A percentile compares a stretch with the other conserved stretches of the same genome.
Conservation (phyloP, 352 stramenopile species). For the Pythium phragmiticola region DNA sequence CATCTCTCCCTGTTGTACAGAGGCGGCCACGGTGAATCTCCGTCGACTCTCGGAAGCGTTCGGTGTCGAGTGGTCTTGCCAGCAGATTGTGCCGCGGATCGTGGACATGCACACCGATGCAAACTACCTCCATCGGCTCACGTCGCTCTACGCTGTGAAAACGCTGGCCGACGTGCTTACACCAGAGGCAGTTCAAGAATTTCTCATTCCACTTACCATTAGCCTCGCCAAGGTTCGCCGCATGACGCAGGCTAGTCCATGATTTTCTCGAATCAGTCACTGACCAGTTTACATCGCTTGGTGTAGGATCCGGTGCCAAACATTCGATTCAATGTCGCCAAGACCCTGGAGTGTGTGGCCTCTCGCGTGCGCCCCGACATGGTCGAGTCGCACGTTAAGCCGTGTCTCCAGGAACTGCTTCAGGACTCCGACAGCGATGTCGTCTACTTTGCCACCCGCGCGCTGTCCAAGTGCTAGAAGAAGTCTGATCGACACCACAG, state of each 20-base stretch:
- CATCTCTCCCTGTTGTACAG: slow-evolving; percentile 23
- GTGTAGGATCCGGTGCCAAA: slow-evolving; percentile 93
- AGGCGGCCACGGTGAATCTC: slow-evolving; percentile 96
- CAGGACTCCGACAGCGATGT: slow-evolving; percentile 94
- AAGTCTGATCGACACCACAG: slow-evolving; percentile 1
- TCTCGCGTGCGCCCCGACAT: slow-evolving; percentile 61
- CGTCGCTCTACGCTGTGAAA: slow-evolving; percentile 88
- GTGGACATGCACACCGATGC: slow-evolving; percentile 92
- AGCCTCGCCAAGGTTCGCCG: slow-evolving; percentile 84
- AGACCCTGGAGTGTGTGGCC: slow-evolving; percentile 90
- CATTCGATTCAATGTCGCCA: slow-evolving; percentile 98
- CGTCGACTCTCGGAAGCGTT: slow-evolving; percentile 93
- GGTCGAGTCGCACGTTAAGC: slow-evolving; percentile 73
- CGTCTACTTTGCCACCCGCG: slow-evolving; percentile 90
- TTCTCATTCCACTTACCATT: slow-evolving; percentile 92
- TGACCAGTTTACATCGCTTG: slow-evolving; percentile 2
- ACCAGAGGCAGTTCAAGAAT: slow-evolving; percentile 67
- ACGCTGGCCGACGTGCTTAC: slow-evolving; percentile 79
- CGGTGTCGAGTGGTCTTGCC: slow-evolving; percentile 93
- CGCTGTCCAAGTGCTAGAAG: slow-evolving; percentile 60
- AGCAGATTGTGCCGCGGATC: slow-evolving; percentile 94
- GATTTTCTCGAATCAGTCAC: slow-evolving; percentile 1
- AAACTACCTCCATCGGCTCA: slow-evolving; percentile 95
- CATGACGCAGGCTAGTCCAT: not conserved
- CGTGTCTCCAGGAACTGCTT: slow-evolving; percentile 83